Evolutionary conservation across 1,139 yeast genomes (phyloP).

Genomic region (Nakaseomyces delphensis): DNA sequence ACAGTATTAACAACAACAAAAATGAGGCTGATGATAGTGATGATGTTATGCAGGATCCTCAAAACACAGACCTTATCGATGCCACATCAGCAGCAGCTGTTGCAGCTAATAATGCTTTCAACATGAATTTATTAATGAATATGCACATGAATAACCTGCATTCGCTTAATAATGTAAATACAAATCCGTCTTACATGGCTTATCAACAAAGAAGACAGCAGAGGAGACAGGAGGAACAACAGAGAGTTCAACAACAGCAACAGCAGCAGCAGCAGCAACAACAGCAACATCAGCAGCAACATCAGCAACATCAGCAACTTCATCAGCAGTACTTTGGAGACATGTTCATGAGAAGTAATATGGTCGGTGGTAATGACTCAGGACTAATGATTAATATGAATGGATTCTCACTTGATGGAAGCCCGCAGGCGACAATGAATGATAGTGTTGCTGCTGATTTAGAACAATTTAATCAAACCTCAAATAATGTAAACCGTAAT

Average conservation of each 20-base stretch:
- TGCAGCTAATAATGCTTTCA: conserved; percentile 4
- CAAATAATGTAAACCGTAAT: background rate
- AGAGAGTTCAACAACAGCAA: background rate
- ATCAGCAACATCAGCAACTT: conserved; percentile 1
- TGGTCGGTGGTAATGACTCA: conserved; percentile 1
- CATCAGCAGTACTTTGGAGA: conserved; percentile 6
- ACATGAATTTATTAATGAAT: conserved; percentile 3
- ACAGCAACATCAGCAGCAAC: conserved; percentile 1
- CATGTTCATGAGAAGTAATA: background rate
- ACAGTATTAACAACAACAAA: background rate
- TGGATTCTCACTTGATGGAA: conserved; percentile 3
- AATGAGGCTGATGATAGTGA: background rate
- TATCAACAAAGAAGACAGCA: conserved; percentile 5
- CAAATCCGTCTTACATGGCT: conserved; percentile 6
- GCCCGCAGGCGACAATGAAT: conserved; percentile 4
- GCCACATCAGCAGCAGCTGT: conserved; percentile 2
- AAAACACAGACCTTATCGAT: background rate
- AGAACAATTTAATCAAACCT: background rate
- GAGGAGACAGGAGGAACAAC: background rate
- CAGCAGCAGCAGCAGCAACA: background rate
- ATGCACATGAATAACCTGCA: conserved; percentile 6
- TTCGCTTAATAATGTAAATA: conserved; percentile 2
- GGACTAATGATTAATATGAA: conserved; percentile 4
- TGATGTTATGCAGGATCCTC: background rate
- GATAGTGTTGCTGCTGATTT: background rate